phyloP scores from a whole-genome alignment of 1,284 basidiomycete genomes.

The Anthracocystis walkeri region DNA sequence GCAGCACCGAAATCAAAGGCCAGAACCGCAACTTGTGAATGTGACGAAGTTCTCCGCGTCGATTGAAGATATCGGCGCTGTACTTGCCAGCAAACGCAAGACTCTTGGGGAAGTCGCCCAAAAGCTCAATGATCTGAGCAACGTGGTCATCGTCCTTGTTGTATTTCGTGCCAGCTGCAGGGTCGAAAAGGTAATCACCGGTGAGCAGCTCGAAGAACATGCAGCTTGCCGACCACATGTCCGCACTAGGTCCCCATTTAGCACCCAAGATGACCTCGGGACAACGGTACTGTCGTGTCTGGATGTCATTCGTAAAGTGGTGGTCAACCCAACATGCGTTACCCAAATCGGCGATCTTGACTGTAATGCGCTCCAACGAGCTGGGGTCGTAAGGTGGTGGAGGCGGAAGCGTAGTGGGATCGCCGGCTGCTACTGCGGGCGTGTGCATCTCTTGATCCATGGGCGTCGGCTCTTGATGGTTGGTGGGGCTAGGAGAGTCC shows the following conservation, averaged over 20 bases:
- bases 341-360: conserved; percentile 97
- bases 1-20: conserved; percentile 88
- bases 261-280: conserved; percentile 96
- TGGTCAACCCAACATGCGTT: conserved; percentile 93
- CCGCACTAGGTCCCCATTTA: conserved; percentile 93
- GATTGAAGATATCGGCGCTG: conserved; percentile 92
- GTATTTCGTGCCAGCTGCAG: conserved; percentile 82
- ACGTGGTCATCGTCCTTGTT: conserved; percentile 99
- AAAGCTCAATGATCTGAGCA: conserved; percentile 95
- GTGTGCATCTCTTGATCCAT: conserved; percentile 46
- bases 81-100: conserved; percentile 93
- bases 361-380: conserved; percentile 86
- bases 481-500: conserved; percentile 41
- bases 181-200: conserved; percentile 88
- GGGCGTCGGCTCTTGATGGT: conserved; percentile 33
- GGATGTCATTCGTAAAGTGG: conserved; percentile 94
- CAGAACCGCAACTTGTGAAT: conserved; percentile 93
- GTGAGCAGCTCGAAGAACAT: conserved; percentile 87
- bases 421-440: conserved; percentile 73
- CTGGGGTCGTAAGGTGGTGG: conserved; percentile 74
- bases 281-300: conserved; percentile 96
- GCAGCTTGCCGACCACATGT: conserved; percentile 95
- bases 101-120: conserved; percentile 86
- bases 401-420: conserved; percentile 73
- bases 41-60: conserved; percentile 93